phyloP scores from a whole-genome alignment of 495 filamentous ascomycete species.

The Aspergillus nidulans region DNA sequence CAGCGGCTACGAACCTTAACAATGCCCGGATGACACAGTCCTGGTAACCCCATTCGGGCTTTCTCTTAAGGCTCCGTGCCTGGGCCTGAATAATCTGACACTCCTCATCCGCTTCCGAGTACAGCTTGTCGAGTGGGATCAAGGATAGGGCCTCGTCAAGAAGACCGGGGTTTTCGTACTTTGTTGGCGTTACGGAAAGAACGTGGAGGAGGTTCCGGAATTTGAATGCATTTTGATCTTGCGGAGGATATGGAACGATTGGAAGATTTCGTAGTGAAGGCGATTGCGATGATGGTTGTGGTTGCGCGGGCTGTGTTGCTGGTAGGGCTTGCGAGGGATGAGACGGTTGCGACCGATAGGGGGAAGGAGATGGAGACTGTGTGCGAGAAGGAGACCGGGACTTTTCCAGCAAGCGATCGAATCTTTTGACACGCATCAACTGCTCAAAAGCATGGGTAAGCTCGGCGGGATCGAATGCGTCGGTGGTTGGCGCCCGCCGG shows the following conservation, averaged over 20 bases:
- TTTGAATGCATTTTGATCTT: conserved; percentile 68
- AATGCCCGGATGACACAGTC: conserved; percentile 93
- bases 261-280: conserved; percentile 66
- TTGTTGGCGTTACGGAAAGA: conserved; percentile 76
- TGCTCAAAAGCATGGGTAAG: conserved; percentile 69
- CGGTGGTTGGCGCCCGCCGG: conserved; percentile 27
- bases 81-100: conserved; percentile 78
- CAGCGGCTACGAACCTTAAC: conserved; percentile 51
- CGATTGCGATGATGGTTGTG: conserved; percentile 38
- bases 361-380: conserved; percentile 36
- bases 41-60: conserved; percentile 95
- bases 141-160: conserved; percentile 85
- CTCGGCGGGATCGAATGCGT: conserved; percentile 42
- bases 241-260: conserved; percentile 73
- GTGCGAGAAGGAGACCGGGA: conserved; percentile 55
- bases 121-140: conserved; percentile 88
- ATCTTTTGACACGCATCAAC: conserved; percentile 68
- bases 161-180: conserved; percentile 95
- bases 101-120: conserved; percentile 91
- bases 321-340: conserved; percentile 41
- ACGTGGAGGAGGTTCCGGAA: conserved; percentile 81
- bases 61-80: conserved; percentile 76
- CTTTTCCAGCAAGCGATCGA: conserved; percentile 66
- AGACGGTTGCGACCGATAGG: conserved; percentile 23
- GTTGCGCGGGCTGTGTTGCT: conserved; percentile 35